Conservation (phyloP, 2,329 filamentous ascomycete genomes). For the Gliomastix tumulicola region DNA sequence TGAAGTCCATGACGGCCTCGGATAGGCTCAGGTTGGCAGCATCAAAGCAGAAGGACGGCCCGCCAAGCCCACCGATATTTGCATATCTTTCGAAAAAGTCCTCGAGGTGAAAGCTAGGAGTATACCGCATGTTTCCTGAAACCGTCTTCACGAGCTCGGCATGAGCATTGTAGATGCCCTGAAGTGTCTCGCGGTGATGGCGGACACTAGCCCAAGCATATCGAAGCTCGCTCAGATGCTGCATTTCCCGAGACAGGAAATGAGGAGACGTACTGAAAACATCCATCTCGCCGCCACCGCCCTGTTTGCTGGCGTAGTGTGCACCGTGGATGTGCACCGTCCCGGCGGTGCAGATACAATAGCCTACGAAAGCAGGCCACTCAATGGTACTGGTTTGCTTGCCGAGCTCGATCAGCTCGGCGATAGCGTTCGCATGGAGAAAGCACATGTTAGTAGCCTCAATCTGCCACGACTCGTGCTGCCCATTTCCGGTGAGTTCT, state of each 20-base stretch:
- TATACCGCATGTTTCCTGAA: constrained; percentile 63
- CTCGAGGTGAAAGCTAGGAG: constrained; percentile 75
- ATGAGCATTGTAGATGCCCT: constrained; percentile 73
- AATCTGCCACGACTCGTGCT: constrained; percentile 90
- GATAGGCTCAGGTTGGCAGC: constrained; percentile 66
- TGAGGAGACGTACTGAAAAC: constrained; percentile 58
- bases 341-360: constrained; percentile 79
- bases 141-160: constrained; percentile 70
- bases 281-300: constrained; percentile 44
- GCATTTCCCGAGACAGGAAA: constrained; percentile 71
- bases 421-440: constrained; percentile 79
- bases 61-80: constrained; percentile 48
- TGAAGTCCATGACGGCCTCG: constrained; percentile 57
- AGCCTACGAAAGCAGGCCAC: constrained; percentile 82
- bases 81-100: constrained; percentile 81
- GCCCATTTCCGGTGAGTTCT: constrained; percentile 71
- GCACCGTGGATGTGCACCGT: constrained; percentile 85
- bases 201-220: constrained; percentile 73
- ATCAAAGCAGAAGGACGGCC: constrained; percentile 59
- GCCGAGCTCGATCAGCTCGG: constrained; percentile 73
- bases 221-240: constrained; percentile 68
- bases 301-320: constrained; percentile 61
- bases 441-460: constrained; percentile 85
- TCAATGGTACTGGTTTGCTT: constrained; percentile 68
- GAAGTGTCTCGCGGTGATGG: constrained; percentile 72